Percentiles rank a stretch among this genome's conserved stretches.
Evolutionary conservation across 2,329 filamentous ascomycete genomes (phyloP).

Genomic region (Trichoderma afroharzianum): DNA sequence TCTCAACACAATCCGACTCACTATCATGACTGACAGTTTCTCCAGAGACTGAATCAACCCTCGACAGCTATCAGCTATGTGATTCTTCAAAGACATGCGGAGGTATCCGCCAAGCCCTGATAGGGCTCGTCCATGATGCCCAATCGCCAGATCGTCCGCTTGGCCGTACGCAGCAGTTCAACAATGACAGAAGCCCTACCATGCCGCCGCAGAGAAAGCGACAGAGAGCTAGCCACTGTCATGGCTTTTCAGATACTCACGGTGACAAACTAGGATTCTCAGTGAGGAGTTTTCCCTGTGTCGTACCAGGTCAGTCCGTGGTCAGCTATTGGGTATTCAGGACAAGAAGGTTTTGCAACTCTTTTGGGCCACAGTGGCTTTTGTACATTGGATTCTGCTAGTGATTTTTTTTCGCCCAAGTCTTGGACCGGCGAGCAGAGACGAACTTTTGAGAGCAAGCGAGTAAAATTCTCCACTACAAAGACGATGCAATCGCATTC

Average conservation of each 20-base stretch:
- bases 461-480: not conserved
- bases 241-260: not conserved
- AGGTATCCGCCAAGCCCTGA: not conserved
- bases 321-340: not conserved
- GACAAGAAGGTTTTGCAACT: not conserved
- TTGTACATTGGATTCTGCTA: not conserved
- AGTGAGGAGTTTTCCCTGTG: not conserved
- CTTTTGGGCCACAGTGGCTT: not conserved
- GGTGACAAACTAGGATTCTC: not conserved
- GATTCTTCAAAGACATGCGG: not conserved
- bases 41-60: not conserved
- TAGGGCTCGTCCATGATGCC: not conserved
- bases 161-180: not conserved
- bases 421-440: not conserved
- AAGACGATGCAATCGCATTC: not conserved
- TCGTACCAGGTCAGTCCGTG: not conserved
- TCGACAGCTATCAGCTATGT: not conserved
- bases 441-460: not conserved
- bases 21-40: not conserved
- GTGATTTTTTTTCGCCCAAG: not conserved
- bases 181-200: not conserved
- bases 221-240: not conserved
- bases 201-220: not conserved
- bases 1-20: not conserved
- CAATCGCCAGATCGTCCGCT: not conserved